Percentiles rank a stretch among this genome's conserved stretches.
These are phyloP conservation scores for Candida sanyaensis DNA, from an alignment of 1,139 yeast species.

Conservation along the genomic window DNA sequence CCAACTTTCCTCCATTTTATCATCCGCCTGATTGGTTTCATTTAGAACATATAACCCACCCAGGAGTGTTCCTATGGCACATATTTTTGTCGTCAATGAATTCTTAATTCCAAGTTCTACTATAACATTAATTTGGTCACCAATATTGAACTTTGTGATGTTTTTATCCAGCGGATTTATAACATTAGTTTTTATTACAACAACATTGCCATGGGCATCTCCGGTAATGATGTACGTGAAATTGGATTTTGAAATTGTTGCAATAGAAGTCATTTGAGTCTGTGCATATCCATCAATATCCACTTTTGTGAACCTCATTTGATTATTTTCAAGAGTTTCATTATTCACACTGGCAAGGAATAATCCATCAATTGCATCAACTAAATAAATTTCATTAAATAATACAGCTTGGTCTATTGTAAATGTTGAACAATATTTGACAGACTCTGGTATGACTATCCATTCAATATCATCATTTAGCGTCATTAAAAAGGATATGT, in stretches of 20 bases:
- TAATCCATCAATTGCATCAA: constrained; percentile 10
- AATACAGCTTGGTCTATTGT: constrained; percentile 5
- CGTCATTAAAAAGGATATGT: neutral
- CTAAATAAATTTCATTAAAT: neutral
- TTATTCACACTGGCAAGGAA: neutral
- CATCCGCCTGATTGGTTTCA: constrained; percentile 8
- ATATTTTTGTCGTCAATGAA: constrained; percentile 12
- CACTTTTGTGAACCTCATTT: neutral
- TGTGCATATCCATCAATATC: neutral
- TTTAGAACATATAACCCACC: constrained; percentile 33
- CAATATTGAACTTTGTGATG: constrained; percentile 24
- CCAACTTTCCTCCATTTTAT: constrained; percentile 19
- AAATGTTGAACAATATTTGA: constrained; percentile 1
- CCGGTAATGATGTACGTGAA: constrained; percentile 20
- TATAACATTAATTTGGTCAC: constrained; percentile 34
- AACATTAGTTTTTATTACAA: constrained; percentile 9
- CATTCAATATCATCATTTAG: neutral
- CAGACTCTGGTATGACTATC: neutral
- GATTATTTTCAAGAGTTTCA: neutral
- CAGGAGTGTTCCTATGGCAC: constrained; percentile 35
- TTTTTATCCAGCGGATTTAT: neutral
- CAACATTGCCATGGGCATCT: constrained; percentile 36
- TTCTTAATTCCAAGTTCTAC: constrained; percentile 5
- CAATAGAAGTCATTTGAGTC: neutral
- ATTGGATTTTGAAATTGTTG: neutral